A percentile compares a stretch with the other conserved stretches of the same genome.
Conservation (phyloP, 1,284 basidiomycete species). For the Takashimella tepidaria region DNA sequence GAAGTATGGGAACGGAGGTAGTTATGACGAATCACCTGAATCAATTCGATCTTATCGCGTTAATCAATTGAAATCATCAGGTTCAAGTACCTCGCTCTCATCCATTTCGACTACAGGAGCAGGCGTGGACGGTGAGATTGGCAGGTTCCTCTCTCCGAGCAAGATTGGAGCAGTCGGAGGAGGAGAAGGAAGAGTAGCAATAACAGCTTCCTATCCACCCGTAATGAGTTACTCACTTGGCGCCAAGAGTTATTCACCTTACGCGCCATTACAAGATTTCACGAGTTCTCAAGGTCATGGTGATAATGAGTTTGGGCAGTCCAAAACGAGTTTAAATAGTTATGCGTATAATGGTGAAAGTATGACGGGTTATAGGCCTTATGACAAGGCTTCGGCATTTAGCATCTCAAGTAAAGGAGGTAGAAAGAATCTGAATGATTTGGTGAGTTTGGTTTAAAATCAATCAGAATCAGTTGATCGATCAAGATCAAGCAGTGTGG, state of each 20-base stretch:
- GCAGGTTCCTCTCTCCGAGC: slow-evolving; percentile 12
- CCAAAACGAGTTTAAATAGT: slow-evolving; percentile 9
- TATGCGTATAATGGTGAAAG: slow-evolving; percentile 15
- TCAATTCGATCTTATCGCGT: slow-evolving; percentile 1
- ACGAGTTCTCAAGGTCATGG: not conserved
- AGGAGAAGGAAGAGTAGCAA: too few relatives aligned
- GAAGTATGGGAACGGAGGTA: not conserved
- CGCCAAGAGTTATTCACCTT: slow-evolving; percentile 20
- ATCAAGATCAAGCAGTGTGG: too few relatives aligned
- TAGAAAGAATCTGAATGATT: slow-evolving; percentile 23
- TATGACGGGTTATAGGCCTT: slow-evolving; percentile 23
- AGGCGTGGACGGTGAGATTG: slow-evolving; percentile 21
- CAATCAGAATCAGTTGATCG: too few relatives aligned
- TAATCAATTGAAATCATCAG: not conserved
- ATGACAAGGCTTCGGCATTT: slow-evolving; percentile 20
- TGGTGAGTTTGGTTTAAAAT: slow-evolving; percentile 27
- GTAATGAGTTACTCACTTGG: slow-evolving; percentile 22
- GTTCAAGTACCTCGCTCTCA: slow-evolving; percentile 8
- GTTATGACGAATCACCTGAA: not conserved
- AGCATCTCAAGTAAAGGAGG: slow-evolving; percentile 33
- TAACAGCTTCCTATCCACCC: slow-evolving; percentile 18
- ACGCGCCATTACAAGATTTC: slow-evolving; percentile 6
- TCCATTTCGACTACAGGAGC: slow-evolving; percentile 23
- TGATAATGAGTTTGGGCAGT: slow-evolving; percentile 14
- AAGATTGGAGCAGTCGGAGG: not conserved